Evolutionary conservation across 2,329 filamentous ascomycete genomes (phyloP).

Genomic region (Emergomyces pasteurianus): DNA sequence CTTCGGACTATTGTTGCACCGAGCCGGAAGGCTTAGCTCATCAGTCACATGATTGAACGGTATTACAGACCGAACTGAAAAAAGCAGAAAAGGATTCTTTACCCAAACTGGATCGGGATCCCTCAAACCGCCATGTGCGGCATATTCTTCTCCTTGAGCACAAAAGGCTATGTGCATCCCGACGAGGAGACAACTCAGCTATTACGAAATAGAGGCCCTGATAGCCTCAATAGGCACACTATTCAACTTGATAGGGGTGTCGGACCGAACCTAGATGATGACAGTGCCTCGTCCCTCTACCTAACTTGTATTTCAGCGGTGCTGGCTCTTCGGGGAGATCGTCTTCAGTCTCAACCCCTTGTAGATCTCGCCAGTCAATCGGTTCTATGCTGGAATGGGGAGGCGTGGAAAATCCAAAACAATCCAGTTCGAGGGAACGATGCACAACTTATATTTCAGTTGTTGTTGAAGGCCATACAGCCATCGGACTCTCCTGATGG

Average conservation of each 20-base stretch:
- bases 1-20: slow-evolving; percentile 1
- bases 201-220: slow-evolving; percentile 33
- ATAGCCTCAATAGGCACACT: slow-evolving; percentile 27
- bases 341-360: slow-evolving; percentile 62
- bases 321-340: slow-evolving; percentile 70
- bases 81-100: too few species aligned
- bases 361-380: slow-evolving; percentile 45
- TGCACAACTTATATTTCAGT: slow-evolving; percentile 54
- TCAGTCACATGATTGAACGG: neutral
- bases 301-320: slow-evolving; percentile 66
- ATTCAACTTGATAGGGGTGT: slow-evolving; percentile 11
- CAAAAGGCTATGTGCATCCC: slow-evolving; percentile 17
- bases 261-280: neutral
- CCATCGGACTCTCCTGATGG: slow-evolving; percentile 4
- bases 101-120: neutral
- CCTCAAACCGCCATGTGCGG: slow-evolving; percentile 30
- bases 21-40: neutral
- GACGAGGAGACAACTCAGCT: slow-evolving; percentile 22
- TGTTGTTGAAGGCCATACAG: slow-evolving; percentile 39
- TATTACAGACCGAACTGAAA: too few species aligned
- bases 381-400: slow-evolving; percentile 91
- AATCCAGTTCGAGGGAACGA: slow-evolving; percentile 60
- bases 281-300: slow-evolving; percentile 7
- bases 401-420: slow-evolving; percentile 68
- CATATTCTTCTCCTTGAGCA: slow-evolving; percentile 41